Conservation (phyloP, 2,329 filamentous ascomycete species). For the Penicillium sp. region DNA sequence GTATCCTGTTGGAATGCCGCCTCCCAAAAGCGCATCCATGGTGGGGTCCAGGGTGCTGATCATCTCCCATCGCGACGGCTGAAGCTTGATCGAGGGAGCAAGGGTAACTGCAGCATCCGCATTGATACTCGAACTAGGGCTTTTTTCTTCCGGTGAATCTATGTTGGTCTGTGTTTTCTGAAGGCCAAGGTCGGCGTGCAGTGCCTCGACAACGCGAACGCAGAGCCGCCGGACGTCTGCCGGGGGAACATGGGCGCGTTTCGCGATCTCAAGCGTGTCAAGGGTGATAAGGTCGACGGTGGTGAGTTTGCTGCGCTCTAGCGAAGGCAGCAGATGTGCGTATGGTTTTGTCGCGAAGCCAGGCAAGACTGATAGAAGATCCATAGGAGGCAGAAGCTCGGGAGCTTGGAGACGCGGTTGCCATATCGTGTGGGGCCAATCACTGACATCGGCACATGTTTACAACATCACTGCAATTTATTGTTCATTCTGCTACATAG, state of each 20-base stretch:
- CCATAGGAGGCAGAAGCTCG: conserved; percentile 44
- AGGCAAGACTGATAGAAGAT: conserved; percentile 81
- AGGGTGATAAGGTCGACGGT: conserved; percentile 83
- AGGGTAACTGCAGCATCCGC: conserved; percentile 19
- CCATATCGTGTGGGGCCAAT: conserved; percentile 15
- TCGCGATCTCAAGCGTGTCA: conserved; percentile 79
- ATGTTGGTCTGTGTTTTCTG: conserved; percentile 14
- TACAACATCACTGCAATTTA: neutral
- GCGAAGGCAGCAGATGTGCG: conserved; percentile 71
- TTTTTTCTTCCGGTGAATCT: conserved; percentile 7
- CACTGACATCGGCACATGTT: conserved; percentile 1
- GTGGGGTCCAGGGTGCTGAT: conserved; percentile 79
- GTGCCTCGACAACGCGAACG: conserved; percentile 63
- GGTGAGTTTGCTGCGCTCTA: conserved; percentile 77
- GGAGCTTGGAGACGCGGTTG: conserved; percentile 12
- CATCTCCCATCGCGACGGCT: conserved; percentile 49
- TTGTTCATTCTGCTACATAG: no score
- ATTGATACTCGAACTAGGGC: conserved; percentile 25
- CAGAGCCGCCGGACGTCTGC: conserved; percentile 76
- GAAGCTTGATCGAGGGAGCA: conserved; percentile 30
- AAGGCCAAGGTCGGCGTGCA: conserved; percentile 64
- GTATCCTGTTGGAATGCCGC: conserved; percentile 77
- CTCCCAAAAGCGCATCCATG: conserved; percentile 71
- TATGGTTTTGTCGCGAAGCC: conserved; percentile 72
- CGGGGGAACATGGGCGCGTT: conserved; percentile 78